phyloP scores from a whole-genome alignment of 306 rosid genomes.

The Sphenostylis stenocarpa region DNA sequence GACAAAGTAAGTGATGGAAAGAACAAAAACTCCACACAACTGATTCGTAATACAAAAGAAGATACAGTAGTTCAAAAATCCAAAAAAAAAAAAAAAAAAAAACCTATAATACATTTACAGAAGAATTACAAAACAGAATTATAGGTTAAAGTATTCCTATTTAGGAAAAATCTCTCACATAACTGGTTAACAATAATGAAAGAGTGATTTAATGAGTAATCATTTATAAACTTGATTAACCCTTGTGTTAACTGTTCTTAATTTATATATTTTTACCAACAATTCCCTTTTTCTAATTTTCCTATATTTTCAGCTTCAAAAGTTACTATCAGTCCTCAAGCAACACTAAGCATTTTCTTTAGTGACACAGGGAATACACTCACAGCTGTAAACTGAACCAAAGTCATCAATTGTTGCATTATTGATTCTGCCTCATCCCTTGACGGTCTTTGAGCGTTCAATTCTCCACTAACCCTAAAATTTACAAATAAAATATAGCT shows the following conservation, averaged over 20 bases:
- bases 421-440: conserved; percentile 59
- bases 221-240: conserved; percentile 9
- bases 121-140: background rate
- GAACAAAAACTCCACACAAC: background rate
- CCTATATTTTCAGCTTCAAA: conserved; percentile 12
- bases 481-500: conserved; percentile 14
- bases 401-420: conserved; percentile 62
- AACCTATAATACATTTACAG: conserved; percentile 5
- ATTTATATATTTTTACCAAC: background rate
- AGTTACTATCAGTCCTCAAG: background rate
- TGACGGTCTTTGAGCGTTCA: conserved; percentile 51
- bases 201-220: background rate
- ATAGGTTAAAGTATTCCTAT: background rate
- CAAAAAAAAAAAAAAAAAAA: conserved; percentile 10
- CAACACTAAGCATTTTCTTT: conserved; percentile 9
- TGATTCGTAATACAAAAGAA: background rate
- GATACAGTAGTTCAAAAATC: background rate
- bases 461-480: conserved; percentile 54
- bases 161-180: background rate
- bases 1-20: background rate
- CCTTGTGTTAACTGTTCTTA: conserved; percentile 1
- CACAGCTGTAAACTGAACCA: conserved; percentile 76
- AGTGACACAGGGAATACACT: conserved; percentile 36
- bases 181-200: conserved; percentile 7
- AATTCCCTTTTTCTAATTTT: background rate